Conservation (phyloP, 1,284 basidiomycete species). For the Ustilago shanxiensis region DNA sequence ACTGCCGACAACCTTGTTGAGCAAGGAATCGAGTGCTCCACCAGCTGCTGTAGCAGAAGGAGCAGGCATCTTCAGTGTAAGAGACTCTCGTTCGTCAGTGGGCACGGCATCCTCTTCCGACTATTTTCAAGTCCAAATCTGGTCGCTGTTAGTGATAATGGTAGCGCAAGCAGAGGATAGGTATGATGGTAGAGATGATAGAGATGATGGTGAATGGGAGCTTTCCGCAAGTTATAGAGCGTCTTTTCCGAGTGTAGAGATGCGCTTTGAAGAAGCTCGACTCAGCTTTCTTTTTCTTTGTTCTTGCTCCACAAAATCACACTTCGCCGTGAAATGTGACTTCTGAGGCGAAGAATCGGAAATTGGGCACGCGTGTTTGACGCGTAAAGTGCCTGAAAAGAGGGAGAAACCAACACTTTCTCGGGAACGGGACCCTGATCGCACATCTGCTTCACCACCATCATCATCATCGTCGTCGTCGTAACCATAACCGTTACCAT, state of each 20-base stretch:
- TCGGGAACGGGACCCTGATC: background rate
- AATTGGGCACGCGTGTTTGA: slow-evolving; percentile 9
- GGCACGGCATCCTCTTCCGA: background rate
- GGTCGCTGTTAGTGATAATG: background rate
- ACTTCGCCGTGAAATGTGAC: slow-evolving; percentile 10
- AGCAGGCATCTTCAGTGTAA: slow-evolving; percentile 12
- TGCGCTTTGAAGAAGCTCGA: background rate
- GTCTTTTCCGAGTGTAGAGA: background rate
- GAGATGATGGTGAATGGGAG: background rate
- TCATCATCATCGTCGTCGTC: slow-evolving; percentile 24
- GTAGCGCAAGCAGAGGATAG: background rate
- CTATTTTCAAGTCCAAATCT: background rate
- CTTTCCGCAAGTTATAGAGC: background rate
- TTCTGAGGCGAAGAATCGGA: no score
- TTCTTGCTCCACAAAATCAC: slow-evolving; percentile 36
- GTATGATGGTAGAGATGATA: background rate
- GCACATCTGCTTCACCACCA: slow-evolving; percentile 7
- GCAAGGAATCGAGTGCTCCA: slow-evolving; percentile 26
- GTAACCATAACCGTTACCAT: no score
- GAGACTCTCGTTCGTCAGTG: background rate
- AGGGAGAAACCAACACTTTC: slow-evolving; percentile 29
- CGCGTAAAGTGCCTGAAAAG: slow-evolving; percentile 38
- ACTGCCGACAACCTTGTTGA: slow-evolving; percentile 22
- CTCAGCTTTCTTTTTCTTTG: slow-evolving; percentile 3
- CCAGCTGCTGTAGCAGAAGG: slow-evolving; percentile 11